Base-by-base conservation (phyloP, 2,329 filamentous ascomycete genomes). In the Metarhizium robertsii region DNA sequence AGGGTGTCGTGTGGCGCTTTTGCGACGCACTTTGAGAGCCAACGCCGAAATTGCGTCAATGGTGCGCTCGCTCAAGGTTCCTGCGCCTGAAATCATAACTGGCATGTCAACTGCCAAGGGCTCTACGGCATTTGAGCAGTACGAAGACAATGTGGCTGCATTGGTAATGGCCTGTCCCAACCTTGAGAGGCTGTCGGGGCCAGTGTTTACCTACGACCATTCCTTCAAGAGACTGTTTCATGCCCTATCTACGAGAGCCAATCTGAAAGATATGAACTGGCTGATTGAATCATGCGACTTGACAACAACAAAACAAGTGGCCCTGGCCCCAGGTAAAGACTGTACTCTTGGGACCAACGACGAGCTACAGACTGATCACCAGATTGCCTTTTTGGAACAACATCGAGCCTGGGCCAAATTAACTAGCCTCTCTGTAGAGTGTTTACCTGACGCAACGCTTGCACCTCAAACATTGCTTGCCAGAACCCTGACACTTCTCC, bases 141-240 rank as follows among this genome's bases (percentile, higher is more conserved):
- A 86, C 62, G 74, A 82, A 57, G 76, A 83, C 60, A 66, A 81
- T 3, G 73, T 85, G 2, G 81, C 83, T 0, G 78, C 83, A 5
- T 67, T 86, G 29, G 73, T 86, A 56, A 84, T 85, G 81, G 78
- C 80, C 0, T 86, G 83, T 55, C 83, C 83, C 2, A 85, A 86
- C 59, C 70, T 87, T 11, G 83, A 86, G 67, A 73, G 75, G 52
- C 69, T 86, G 6, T 69, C 75, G 11, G 82, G 83, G 0, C 78
- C 79, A 43, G 74, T 79, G 54, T 74, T 77, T 2, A 66, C 69
- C 3, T 84, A 85, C 63, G 72, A 79, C 54, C 79, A 84, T 66
- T 73, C 75, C 1, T 84, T 80, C 61, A 79, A 74, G 64, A 76
- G 77, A 50, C 70, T 84, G 10, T 77, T 81, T 55, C 78, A 86